Base-by-base conservation (phyloP, 108 stramenopile genomes). In the Nitzschia putrida region DNA sequence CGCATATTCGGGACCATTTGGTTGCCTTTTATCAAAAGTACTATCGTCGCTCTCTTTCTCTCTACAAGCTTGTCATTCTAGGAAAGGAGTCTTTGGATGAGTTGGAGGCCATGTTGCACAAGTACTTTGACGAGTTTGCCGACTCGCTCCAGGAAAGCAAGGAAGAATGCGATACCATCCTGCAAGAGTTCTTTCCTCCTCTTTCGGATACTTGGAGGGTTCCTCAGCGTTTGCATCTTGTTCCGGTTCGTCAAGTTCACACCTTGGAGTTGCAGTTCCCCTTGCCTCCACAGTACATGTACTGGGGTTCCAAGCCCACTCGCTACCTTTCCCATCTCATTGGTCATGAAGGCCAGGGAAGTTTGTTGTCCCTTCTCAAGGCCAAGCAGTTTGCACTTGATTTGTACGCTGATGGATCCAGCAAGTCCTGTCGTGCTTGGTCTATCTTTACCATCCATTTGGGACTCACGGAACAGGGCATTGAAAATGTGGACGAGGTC, bases 311-410 rank as follows among this genome's bases (percentile, higher is more conserved):
- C n/a, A 81, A 87, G 61, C 82, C 83, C 13, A 61, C 76, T 13
- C 73, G 81, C 11, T 87, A 88, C 76, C 24, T 95, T 8, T 71
- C 74, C 50, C 89, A 91, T 64, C 80, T 95, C 41, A 56, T 95
- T 21, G 93, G 93, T 13, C 90, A 95, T 61, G 93, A 95, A 78
- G 80, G 86, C 20, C 72, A 65, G 22, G 93, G 93, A 18, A 80
- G 80, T 20, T 74, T 95, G 42, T 65, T 95, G 45, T 44, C 72
- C 25, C 63, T 80, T 16, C 64, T 92, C 16, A 90, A 88, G 70
- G 21, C 38, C 8, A 82, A 79, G 68, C 71, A 78, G 29, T 91
- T 85, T 81, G 93, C 86, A 0, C 82, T 88, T 29, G 88, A 83
- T 16, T 78, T 94, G 26, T 80, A 73, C 25, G 83, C 89, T 25